Percentiles rank a stretch among this genome's conserved stretches.
These are phyloP conservation scores for Ophiobolus disseminans DNA, from an alignment of 2,329 filamentous ascomycete species.

Conservation along the genomic window DNA sequence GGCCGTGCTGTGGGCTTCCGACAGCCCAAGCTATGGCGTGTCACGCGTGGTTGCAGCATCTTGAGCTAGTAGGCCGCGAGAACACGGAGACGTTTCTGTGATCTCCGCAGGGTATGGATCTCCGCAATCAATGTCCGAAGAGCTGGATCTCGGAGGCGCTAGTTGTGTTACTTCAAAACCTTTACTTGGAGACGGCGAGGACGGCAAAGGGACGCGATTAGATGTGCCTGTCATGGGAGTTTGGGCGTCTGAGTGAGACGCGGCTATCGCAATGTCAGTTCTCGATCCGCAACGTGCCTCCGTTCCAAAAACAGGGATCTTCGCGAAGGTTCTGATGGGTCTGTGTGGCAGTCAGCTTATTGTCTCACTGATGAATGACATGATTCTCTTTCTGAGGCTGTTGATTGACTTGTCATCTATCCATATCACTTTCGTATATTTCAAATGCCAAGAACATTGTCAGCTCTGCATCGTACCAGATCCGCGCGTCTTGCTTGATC, in stretches of 20 bases:
- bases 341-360: neutral
- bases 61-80: neutral
- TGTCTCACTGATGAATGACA: neutral
- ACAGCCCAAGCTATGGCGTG: neutral
- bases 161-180: conserved; percentile 3
- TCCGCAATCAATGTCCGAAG: conserved; percentile 7
- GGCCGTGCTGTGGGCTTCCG: conserved; percentile 1
- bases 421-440: neutral
- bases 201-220: neutral
- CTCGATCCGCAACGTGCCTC: neutral
- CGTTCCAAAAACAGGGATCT: neutral
- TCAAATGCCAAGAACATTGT: neutral
- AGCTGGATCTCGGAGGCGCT: neutral
- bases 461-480: neutral
- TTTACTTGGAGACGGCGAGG: neutral
- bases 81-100: neutral
- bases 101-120: conserved; percentile 3
- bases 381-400: neutral
- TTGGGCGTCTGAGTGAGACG: neutral
- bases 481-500: neutral
- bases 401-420: neutral
- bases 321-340: neutral
- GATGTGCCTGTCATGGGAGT: neutral
- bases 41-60: neutral
- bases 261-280: neutral